Base-by-base conservation (phyloP, 305 asterid species). In the Andrographis paniculata region DNA sequence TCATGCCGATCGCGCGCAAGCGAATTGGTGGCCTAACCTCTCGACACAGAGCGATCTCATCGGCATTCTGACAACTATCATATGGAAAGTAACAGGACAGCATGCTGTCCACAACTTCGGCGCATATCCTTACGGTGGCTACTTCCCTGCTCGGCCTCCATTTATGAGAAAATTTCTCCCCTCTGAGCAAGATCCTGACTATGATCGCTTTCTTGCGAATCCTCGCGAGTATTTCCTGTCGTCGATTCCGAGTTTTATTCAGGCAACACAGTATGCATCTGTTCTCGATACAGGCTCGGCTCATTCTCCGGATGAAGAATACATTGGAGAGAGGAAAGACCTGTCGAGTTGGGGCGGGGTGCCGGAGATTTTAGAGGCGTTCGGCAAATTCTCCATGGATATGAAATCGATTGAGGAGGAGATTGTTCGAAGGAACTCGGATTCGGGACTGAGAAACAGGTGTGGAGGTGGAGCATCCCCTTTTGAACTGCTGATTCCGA, bases 31-130 rank as follows among this genome's bases (percentile, higher is more conserved):
- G 87, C 87, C 87, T 12, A 56, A 62, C 0, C 51, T 78, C 53
- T 63, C 62, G 16, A 64, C 73, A 1, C 62, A 73, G 0, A 61
- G 66, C 10, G 80, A 75, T 55, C 83, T 78, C 61, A 49, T 55
- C 21, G 46, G 62, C 14, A 64, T 78, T 17, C 64, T 78, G 23
- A 72, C 87, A 18, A 75, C 72, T 33, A 42, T 75, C 35, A 78
- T 78, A 22, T 78, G 87, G 87, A 55, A 63, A 0, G 57, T 72
- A 6, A 66, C 87, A 0, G 87, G 83, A 0, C 83, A 78, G 33
- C 87, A 78, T 16, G 87, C 87, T 0, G 80, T 78, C 0, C 47
- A 71, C 17, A 78, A 78, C 48, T 78, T 78, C 19, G 87, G 87
- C 13, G 83, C 74, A 56, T 75, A 71, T 49, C 68, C 83, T 0